Conservation (phyloP, 2,329 filamentous ascomycete genomes). For the Alternaria burnsii region DNA sequence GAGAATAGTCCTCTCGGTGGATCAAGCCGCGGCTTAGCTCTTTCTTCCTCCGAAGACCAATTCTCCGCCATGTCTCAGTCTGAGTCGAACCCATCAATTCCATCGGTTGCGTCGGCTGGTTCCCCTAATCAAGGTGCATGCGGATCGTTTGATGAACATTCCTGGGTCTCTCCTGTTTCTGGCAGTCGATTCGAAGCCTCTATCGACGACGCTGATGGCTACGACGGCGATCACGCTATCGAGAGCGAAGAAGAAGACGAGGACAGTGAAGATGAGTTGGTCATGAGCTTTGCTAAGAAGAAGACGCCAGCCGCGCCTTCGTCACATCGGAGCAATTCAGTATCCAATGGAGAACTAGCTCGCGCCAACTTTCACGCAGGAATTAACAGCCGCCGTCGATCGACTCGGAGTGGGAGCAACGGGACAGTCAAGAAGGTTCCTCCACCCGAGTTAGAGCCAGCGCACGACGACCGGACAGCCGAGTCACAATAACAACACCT, state of each 20-base stretch:
- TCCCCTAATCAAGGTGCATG: constrained; percentile 55
- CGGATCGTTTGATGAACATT: constrained; percentile 25
- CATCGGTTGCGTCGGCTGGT: constrained; percentile 59
- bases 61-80: constrained; percentile 60
- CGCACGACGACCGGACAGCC: constrained; percentile 13
- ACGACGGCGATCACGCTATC: constrained; percentile 52
- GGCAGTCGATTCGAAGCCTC: constrained; percentile 39
- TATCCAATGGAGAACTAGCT: constrained; percentile 50
- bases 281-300: constrained; percentile 51
- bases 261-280: constrained; percentile 51
- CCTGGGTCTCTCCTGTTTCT: constrained; percentile 35
- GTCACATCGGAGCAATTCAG: constrained; percentile 47
- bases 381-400: constrained; percentile 47
- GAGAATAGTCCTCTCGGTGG: constrained; percentile 53
- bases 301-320: constrained; percentile 31
- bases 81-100: constrained; percentile 61
- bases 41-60: constrained; percentile 59
- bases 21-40: constrained; percentile 44
- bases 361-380: constrained; percentile 38
- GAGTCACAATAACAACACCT: constrained; percentile 16
- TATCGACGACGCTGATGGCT: constrained; percentile 48
- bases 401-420: constrained; percentile 58
- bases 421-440: constrained; percentile 60
- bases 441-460: constrained; percentile 30
- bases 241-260: constrained; percentile 51